phyloP scores from a whole-genome alignment of 2,329 filamentous ascomycete genomes.

The Aureobasidium zeae region DNA sequence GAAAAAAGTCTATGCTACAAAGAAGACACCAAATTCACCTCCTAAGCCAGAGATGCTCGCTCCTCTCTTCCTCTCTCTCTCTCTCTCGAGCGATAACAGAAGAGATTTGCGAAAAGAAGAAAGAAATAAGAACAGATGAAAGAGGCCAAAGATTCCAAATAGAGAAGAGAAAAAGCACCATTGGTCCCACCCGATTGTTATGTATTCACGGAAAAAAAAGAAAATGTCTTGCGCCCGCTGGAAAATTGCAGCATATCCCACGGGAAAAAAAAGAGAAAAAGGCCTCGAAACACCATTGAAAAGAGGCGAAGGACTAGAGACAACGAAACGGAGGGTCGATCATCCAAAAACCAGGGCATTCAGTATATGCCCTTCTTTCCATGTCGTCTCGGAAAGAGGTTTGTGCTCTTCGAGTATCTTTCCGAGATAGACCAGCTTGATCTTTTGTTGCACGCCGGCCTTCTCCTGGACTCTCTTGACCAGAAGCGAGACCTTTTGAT shows the following conservation, averaged over 20 bases:
- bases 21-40: too few relatives aligned
- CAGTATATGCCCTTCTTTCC: slow-evolving; percentile 64
- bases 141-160: background rate
- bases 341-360: slow-evolving; percentile 59
- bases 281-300: background rate
- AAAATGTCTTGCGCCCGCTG: slow-evolving; percentile 5
- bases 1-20: too few relatives aligned
- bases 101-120: slow-evolving; percentile 1
- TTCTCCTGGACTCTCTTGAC: slow-evolving; percentile 54
- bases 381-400: slow-evolving; percentile 60
- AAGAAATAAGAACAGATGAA: background rate
- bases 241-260: slow-evolving; percentile 5
- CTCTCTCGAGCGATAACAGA: too few relatives aligned
- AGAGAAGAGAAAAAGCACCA: background rate
- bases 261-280: too few relatives aligned
- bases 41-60: too few relatives aligned
- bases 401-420: slow-evolving; percentile 63
- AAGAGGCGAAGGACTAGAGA: background rate
- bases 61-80: too few relatives aligned
- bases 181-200: too few relatives aligned
- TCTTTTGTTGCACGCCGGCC: slow-evolving; percentile 51
- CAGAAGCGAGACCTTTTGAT: slow-evolving; percentile 54
- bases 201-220: background rate
- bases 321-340: background rate
- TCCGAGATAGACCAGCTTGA: slow-evolving; percentile 73